Evolutionary conservation across 495 filamentous ascomycete genomes (phyloP), one percentile per base, ranked within the genome.

Genomic region (Staphylotrichum longicolle): DNA sequence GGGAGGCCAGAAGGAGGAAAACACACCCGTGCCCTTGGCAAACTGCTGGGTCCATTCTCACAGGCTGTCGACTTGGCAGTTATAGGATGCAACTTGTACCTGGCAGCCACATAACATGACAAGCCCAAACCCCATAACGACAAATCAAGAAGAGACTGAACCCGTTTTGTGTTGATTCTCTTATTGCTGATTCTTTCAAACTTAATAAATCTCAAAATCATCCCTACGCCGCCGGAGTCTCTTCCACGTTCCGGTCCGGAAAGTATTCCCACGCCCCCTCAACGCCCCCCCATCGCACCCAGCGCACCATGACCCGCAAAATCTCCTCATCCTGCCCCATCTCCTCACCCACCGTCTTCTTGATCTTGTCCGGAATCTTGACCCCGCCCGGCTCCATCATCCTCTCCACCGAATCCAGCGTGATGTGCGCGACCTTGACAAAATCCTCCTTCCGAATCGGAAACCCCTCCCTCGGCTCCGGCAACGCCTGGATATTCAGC

Each of bases 351-450:
- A 58, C 30, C 7, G 27, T 30, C 32, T 35, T 20, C 11, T 10
- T 39, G 6, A 48, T 14, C 42, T 9, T 20, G 9, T 45, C 56
- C 27, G 56, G 56, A 9, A 58, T 15, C 44, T 48, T 58, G 33
- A 47, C 6, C 42, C 33, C 14, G 10, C 15, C 44, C 33, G 42
- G 42, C 27, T 57, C 53, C 30, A 48, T 14, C n/a, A 45, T 37
- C 42, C 27, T 27, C 45, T 63, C 60, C 11, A 57, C 41, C 41
- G 60, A 63, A 45, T 63, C 60, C 60, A 63, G 37, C 7, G 30
- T 54, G 42, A 63, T 50, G 45, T 63, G 60, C 42, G 60, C 60
- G 15, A 63, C 48, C 60, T 63, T 63, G 44, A 57, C 0, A 6
- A 63, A 12, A 27, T 57, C 60, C 20, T 48, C 34, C 34, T 27